Percentiles rank a stretch among this genome's conserved stretches.
Conservation (phyloP, 2,329 filamentous ascomycete genomes). For the Monilinia aucupariae region DNA sequence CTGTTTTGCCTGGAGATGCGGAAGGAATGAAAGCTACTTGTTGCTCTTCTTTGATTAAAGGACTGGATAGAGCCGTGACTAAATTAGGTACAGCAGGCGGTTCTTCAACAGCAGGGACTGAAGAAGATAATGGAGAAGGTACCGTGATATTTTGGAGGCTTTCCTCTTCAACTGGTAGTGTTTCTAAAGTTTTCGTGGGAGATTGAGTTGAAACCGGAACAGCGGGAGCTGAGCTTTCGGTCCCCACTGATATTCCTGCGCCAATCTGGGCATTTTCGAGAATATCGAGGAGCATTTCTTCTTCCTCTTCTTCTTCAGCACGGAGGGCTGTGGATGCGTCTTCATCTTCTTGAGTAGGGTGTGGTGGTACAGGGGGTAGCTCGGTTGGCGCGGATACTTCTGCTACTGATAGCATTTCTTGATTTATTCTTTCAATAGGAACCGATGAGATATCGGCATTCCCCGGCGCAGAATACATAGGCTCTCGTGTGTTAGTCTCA, state of each 20-base stretch:
- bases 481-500: background rate
- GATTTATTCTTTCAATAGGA: slow-evolving; percentile 17
- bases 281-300: slow-evolving; percentile 31
- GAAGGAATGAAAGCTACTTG: background rate
- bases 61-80: background rate
- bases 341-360: slow-evolving; percentile 21
- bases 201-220: background rate
- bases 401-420: slow-evolving; percentile 23
- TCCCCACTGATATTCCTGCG: background rate
- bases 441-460: background rate
- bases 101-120: background rate
- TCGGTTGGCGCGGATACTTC: slow-evolving; percentile 17
- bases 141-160: background rate
- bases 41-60: background rate
- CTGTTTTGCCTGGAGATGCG: background rate
- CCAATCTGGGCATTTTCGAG: slow-evolving; percentile 21
- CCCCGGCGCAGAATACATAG: background rate
- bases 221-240: background rate
- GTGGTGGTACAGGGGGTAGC: slow-evolving; percentile 24
- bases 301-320: slow-evolving; percentile 28
- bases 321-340: slow-evolving; percentile 17
- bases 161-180: background rate
- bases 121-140: too few species aligned
- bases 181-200: background rate
- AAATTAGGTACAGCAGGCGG: background rate